These are phyloP conservation scores for Candida adriatica DNA, from an alignment of 805 yeast species.

Conservation along the genomic window DNA sequence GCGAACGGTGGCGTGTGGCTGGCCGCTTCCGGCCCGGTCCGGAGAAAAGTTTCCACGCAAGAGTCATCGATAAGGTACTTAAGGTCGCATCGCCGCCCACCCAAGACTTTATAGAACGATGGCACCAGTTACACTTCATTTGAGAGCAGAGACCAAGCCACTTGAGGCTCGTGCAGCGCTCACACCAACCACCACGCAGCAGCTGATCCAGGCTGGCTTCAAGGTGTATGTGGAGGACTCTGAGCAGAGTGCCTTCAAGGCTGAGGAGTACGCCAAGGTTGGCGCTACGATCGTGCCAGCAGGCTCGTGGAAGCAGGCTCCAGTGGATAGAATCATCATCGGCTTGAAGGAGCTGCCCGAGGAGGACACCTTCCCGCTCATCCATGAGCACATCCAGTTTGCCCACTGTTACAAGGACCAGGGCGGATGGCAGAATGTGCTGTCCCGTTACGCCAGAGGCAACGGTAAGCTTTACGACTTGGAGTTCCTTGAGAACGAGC, in stretches of 20 bases:
- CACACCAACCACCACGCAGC: conserved; percentile 86
- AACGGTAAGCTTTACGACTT: conserved; percentile 87
- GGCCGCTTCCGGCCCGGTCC: no score
- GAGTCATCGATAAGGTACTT: no score
- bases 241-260: conserved; percentile 71
- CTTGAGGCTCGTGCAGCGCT: conserved; percentile 95
- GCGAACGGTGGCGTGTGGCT: no score
- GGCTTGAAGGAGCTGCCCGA: conserved; percentile 97
- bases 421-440: conserved; percentile 93
- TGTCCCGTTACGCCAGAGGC: conserved; percentile 85
- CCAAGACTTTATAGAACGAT: no score
- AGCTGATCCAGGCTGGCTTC: conserved; percentile 81
- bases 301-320: conserved; percentile 92
- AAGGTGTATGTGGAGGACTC: conserved; percentile 84
- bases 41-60: no score
- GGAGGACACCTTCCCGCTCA: conserved; percentile 78
- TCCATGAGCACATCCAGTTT: conserved; percentile 95
- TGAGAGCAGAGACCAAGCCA: conserved; percentile 97
- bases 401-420: conserved; percentile 99
- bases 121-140: conserved; percentile 61
- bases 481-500: conserved; percentile 89
- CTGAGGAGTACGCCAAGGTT: conserved; percentile 65
- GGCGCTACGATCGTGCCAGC: conserved; percentile 90
- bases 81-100: no score
- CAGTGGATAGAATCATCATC: conserved; percentile 79